Base-by-base conservation (phyloP, 225 moss, liverwort and hornwort genomes). In the Pseudisothecium myosuroides region DNA sequence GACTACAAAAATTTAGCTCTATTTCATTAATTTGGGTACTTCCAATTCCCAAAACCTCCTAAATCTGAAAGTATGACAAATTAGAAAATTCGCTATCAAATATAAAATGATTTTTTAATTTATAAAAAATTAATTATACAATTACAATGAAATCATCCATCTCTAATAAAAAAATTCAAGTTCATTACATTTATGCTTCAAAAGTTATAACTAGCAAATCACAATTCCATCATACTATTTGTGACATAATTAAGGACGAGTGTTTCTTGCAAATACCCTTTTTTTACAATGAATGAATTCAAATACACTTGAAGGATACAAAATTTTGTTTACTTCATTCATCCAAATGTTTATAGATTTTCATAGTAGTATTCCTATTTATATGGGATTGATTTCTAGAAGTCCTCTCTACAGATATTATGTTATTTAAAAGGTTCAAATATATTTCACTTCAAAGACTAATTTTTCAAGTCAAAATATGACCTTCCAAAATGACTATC, bases 21-120 rank as follows among this genome's bases (percentile, higher is more conserved):
- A 45, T 1, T 6, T 45, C 6, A 29, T 28, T 73, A 11, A 17
- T 16, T 73, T 28, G 2, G 27, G 0, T 45, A 17, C 4, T 5
- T 1, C 27, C 10, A 5, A 43, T 27, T 72, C 3, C 3, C 3
- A 0, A 20, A 72, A 14, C 0, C 16, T 8, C 17, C 8, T 17
- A 17, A 73, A 17, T 29, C 0, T 29, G 1, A 45, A 75, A 31
- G 31, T 19, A 6, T 49, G 31, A 49, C 1, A 75, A 75, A 49
- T 31, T 49, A 75, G 3, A 26, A 65, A 72, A 14, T 11, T 20
- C 4, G 37, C 5, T 37, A 37, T 36, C 10, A 66, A 20, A 66
- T 36, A 11, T 5, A 65, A 5, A 28, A 45, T 45, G 45, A 45
- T 19, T 66, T 66, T 19, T 67, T 7, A 6, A 37, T 20, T 3